Conservation (phyloP, 2,329 filamentous ascomycete genomes). For the Colletotrichum eleusines region DNA sequence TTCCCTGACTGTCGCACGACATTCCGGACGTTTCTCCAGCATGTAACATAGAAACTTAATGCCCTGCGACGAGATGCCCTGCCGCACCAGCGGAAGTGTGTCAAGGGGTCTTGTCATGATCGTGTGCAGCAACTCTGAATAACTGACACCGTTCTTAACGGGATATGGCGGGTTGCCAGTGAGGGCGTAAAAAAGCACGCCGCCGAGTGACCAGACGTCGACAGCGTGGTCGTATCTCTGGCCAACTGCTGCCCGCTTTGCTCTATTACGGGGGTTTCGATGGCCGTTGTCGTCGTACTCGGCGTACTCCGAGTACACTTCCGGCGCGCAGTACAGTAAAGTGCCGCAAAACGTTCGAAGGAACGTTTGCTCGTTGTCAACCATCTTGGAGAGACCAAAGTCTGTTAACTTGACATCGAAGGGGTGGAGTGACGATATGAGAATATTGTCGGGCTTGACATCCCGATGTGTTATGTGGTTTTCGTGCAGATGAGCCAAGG, state of each 20-base stretch:
- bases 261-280: conserved; percentile 71
- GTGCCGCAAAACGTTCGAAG: conserved; percentile 97
- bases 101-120: conserved; percentile 87
- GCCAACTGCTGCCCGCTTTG: conserved; percentile 64
- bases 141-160: conserved; percentile 79
- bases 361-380: conserved; percentile 90
- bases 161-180: conserved; percentile 84
- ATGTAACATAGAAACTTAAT: conserved; percentile 83
- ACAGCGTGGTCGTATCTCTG: conserved; percentile 90
- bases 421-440: conserved; percentile 80
- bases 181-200: conserved; percentile 90
- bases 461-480: conserved; percentile 97
- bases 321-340: conserved; percentile 93
- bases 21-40: conserved; percentile 82
- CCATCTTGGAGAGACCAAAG: conserved; percentile 95
- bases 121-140: conserved; percentile 82
- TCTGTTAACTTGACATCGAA: conserved; percentile 92
- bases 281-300: conserved; percentile 79
- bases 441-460: conserved; percentile 97
- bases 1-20: conserved; percentile 78
- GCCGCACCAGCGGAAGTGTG: conserved; percentile 69
- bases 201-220: conserved; percentile 96
- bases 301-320: conserved; percentile 85
- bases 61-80: conserved; percentile 72
- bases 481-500: conserved; percentile 86